These are phyloP conservation scores for Oryza glumipatula DNA, from an alignment of 176 grass and related monocot genomes.

Conservation along the genomic window DNA sequence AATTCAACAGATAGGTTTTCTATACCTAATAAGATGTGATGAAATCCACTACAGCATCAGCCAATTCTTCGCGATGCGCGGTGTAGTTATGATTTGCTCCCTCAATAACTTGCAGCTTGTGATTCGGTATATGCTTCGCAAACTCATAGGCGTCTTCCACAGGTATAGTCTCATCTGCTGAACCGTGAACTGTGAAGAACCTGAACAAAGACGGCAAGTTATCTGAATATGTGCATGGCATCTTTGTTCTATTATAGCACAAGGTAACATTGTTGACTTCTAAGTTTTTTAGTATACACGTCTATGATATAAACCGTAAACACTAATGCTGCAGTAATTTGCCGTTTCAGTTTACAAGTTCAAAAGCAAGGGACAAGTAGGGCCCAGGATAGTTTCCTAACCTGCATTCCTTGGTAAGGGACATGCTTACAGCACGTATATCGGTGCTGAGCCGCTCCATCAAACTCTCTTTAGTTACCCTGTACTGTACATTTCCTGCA, in stretches of 20 bases:
- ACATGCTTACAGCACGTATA: slow-evolving; percentile 50
- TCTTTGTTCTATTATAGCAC: neutral
- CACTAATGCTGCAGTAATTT: neutral
- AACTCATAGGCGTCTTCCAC: slow-evolving; percentile 57
- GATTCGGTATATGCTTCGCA: slow-evolving; percentile 56
- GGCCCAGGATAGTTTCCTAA: neutral
- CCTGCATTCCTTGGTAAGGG: slow-evolving; percentile 57
- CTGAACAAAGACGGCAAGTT: neutral
- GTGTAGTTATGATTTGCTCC: slow-evolving; percentile 68
- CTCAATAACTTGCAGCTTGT: slow-evolving; percentile 58
- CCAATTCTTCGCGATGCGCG: slow-evolving; percentile 49
- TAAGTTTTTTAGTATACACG: neutral
- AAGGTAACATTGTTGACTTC: neutral
- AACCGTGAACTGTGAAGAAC: slow-evolving; percentile 66
- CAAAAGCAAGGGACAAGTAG: neutral
- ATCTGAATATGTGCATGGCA: neutral
- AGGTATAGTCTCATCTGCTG: slow-evolving; percentile 60
- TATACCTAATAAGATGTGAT: slow-evolving; percentile 30
- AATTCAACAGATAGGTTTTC: neutral
- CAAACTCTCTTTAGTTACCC: slow-evolving; percentile 61
- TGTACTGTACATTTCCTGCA: slow-evolving; percentile 46
- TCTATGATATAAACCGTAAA: slow-evolving; percentile 12
- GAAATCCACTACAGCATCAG: slow-evolving; percentile 49
- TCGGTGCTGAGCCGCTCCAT: slow-evolving; percentile 58
- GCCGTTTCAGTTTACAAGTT: neutral